A percentile compares a stretch with the other conserved stretches of the same genome.
Evolutionary conservation across 2,329 filamentous ascomycete species (phyloP).

Genomic region (Epichloe glyceriae): DNA sequence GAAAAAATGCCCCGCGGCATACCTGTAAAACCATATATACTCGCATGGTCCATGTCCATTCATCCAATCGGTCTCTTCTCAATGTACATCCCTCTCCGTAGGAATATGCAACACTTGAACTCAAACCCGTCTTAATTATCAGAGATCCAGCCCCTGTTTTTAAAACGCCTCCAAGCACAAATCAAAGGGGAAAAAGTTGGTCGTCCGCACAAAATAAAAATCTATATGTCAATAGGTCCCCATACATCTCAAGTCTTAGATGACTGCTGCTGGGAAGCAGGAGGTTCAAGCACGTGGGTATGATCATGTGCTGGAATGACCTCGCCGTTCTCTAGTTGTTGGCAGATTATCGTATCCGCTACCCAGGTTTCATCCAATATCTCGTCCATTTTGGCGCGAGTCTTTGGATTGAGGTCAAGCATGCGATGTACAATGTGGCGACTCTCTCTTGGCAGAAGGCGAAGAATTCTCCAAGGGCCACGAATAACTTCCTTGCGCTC

Average conservation of each 20-base stretch:
- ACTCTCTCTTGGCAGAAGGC: conserved; percentile 78
- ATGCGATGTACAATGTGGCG: conserved; percentile 83
- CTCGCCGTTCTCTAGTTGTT: conserved; percentile 57
- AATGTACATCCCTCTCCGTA: background rate
- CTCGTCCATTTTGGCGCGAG: conserved; percentile 73
- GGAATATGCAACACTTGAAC: background rate
- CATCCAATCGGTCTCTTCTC: background rate
- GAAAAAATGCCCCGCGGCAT: background rate
- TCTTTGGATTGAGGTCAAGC: conserved; percentile 77
- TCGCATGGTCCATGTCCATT: background rate
- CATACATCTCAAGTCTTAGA: conserved; percentile 8
- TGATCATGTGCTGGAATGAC: conserved; percentile 66
- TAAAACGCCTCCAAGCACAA: background rate
- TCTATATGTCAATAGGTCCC: background rate
- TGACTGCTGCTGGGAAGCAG: conserved; percentile 28
- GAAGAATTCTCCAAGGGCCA: conserved; percentile 80
- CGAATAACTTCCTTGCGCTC: conserved; percentile 70
- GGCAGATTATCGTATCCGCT: conserved; percentile 69
- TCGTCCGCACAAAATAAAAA: background rate
- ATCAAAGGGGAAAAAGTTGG: background rate
- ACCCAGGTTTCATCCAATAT: conserved; percentile 86
- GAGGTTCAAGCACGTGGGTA: conserved; percentile 72
- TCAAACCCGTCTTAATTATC: background rate
- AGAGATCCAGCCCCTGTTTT: background rate
- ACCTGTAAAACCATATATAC: background rate